Base-by-base conservation (phyloP, 2,329 filamentous ascomycete genomes). In the Allantophomopsis lycopodina region DNA sequence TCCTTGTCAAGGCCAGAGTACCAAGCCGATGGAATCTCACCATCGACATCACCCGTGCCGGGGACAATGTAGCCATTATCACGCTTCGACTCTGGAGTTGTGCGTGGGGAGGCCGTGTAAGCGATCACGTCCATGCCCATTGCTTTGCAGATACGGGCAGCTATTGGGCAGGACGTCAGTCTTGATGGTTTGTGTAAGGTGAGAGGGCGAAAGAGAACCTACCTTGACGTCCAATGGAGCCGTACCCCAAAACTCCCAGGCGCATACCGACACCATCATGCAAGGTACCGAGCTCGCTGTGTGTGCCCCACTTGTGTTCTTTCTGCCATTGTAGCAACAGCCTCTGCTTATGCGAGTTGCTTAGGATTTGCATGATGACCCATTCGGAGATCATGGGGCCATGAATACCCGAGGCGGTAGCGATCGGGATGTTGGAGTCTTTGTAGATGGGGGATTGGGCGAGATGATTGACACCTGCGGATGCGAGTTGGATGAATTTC, bases 371-470 rank as follows among this genome's bases (percentile, higher is more conserved):
- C 65, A 79, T 64, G 20, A 79, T 56, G 11, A 76, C 69, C 76
- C 76, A 82, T 59, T 81, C 77, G 0, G 75, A 65, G 37, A 81
- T 81, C 41, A 76, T 73, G 0, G 77, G 76, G 1, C 57, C 56
- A 39, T 60, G 57, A 12, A 61, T 49, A 6, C 59, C 58, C 5
- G 50, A 56, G 7, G 55, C 53, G 11, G 55, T 60, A 0, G 55
- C 54, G 16, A 61, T 46, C 0, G 50, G 41, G n/a, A 61, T 53
- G n/a, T 51, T 42, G 2, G 56, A 52, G 5, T 57, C 50, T 34
- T 48, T 58, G 43, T 50, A 61, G 1, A 61, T 44, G 1, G 49
- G 50, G 1, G 48, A 47, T 1, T 51, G 20, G 3, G 39, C 16
- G 4, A 58, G 23, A 15, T 48, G 51, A 37, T 61, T 55, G n/a